Percentiles rank a stretch among this genome's conserved stretches.
Conservation (phyloP, 176 grass and related monocot genomes). For the Carex cristatella region DNA sequence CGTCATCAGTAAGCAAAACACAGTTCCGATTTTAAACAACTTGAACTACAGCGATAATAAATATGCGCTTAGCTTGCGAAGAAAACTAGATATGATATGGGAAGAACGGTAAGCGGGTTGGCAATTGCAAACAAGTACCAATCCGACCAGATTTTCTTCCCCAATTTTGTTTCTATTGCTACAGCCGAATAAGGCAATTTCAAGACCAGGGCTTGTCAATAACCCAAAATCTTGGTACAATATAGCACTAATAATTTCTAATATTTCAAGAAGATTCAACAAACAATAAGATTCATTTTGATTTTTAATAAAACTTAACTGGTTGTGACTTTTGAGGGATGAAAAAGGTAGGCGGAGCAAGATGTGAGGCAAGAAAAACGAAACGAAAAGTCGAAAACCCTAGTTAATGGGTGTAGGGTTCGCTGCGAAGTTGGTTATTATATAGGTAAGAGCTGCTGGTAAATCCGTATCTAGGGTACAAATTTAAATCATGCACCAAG, state of each 20-base stretch:
- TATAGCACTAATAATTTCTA: neutral
- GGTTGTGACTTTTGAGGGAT: neutral
- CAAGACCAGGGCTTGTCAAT: conserved; percentile 17
- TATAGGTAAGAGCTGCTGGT: neutral
- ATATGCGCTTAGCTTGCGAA: neutral
- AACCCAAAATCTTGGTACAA: conserved; percentile 32
- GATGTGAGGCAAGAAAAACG: neutral
- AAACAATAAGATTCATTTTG: neutral
- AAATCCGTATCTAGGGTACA: neutral
- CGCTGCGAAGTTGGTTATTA: neutral
- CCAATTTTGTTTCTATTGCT: conserved; percentile 18
- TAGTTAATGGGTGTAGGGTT: neutral
- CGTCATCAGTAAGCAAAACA: neutral
- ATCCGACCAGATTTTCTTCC: conserved; percentile 38
- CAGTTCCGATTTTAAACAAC: neutral
- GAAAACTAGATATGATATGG: neutral
- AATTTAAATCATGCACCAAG: neutral
- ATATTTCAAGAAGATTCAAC: neutral
- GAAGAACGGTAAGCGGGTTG: conserved; percentile 38
- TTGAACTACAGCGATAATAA: neutral
- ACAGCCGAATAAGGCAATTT: conserved; percentile 29
- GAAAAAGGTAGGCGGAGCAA: neutral
- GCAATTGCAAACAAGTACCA: conserved; percentile 15
- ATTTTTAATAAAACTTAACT: neutral
- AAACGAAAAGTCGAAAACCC: neutral